These are phyloP conservation scores for Amanita rimosa DNA, from an alignment of 768 basidiomycete species.

Conservation along the genomic window DNA sequence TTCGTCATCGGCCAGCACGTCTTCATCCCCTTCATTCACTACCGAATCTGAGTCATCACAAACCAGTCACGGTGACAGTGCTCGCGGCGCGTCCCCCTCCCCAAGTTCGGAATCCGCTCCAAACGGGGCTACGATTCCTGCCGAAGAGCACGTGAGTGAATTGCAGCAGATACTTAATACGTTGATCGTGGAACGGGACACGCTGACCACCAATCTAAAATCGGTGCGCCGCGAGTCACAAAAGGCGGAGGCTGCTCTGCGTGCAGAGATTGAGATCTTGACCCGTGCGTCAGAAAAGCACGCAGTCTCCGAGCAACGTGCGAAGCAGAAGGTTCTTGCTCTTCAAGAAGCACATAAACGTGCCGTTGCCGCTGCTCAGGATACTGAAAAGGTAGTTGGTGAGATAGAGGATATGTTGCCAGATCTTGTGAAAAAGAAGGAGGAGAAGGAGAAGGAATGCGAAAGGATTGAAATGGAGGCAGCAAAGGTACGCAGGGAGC, in stretches of 20 bases:
- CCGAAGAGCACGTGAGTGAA: constrained; percentile 57
- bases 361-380: constrained; percentile 44
- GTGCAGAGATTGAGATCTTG: constrained; percentile 74
- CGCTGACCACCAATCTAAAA: constrained; percentile 62
- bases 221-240: constrained; percentile 71
- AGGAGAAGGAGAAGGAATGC: constrained; percentile 32
- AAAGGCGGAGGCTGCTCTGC: constrained; percentile 70
- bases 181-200: constrained; percentile 55
- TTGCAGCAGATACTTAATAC: constrained; percentile 58
- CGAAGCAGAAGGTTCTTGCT: constrained; percentile 77
- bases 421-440: constrained; percentile 23
- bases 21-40: constrained; percentile 6
- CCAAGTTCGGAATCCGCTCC: constrained; percentile 1
- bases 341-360: constrained; percentile 84
- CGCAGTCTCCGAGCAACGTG: constrained; percentile 60
- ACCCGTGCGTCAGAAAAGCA: constrained; percentile 80
- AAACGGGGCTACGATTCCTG: constrained; percentile 28
- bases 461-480: constrained; percentile 35
- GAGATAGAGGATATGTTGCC: constrained; percentile 37
- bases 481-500: constrained; percentile 29
- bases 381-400: constrained; percentile 31
- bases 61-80: constrained; percentile 4
- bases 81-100: constrained; percentile 18
- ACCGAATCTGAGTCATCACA: constrained; percentile 2
- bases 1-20: constrained; percentile 8